Percentiles rank a stretch among this genome's conserved stretches.
These are phyloP conservation scores for Fraxinus xanthoxyloides DNA, from an alignment of 305 asterid genomes.

Conservation along the genomic window DNA sequence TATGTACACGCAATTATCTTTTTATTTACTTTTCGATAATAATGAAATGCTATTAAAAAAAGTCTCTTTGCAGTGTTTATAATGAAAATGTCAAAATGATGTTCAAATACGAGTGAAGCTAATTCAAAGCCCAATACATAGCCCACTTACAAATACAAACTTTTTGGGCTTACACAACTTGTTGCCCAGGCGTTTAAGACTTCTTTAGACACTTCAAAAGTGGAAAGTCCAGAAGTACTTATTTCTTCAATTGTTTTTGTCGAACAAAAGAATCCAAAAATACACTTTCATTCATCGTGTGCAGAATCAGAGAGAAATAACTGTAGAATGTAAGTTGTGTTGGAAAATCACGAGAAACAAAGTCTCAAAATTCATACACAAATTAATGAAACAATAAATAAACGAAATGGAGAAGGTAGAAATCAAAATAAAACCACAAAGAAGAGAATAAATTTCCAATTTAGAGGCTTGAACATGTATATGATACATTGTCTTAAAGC, in stretches of 20 bases:
- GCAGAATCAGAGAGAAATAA: not conserved
- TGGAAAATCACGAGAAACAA: not conserved
- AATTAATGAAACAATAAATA: not conserved
- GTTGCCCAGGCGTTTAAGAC: not conserved
- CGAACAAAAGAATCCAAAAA: not conserved
- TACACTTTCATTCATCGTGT: not conserved
- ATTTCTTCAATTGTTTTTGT: not conserved
- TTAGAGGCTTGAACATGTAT: not conserved
- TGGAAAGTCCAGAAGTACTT: not conserved
- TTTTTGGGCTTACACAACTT: not conserved
- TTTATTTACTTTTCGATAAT: too few species aligned
- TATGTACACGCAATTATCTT: too few species aligned
- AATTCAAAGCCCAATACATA: not conserved
- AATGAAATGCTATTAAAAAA: not conserved
- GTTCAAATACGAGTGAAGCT: not conserved
- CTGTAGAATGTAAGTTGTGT: not conserved
- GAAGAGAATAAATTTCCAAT: not conserved
- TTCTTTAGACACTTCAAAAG: not conserved
- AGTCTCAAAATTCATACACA: not conserved
- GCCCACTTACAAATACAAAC: not conserved
- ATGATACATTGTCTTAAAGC: not conserved
- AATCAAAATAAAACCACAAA: not conserved
- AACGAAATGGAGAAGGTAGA: not conserved
- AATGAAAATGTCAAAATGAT: not conserved
- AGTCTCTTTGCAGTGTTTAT: not conserved